Evolutionary conservation across 2,329 filamentous ascomycete genomes (phyloP), one percentile per base, ranked within the genome.

Genomic region (Fusarium lyarnte): DNA sequence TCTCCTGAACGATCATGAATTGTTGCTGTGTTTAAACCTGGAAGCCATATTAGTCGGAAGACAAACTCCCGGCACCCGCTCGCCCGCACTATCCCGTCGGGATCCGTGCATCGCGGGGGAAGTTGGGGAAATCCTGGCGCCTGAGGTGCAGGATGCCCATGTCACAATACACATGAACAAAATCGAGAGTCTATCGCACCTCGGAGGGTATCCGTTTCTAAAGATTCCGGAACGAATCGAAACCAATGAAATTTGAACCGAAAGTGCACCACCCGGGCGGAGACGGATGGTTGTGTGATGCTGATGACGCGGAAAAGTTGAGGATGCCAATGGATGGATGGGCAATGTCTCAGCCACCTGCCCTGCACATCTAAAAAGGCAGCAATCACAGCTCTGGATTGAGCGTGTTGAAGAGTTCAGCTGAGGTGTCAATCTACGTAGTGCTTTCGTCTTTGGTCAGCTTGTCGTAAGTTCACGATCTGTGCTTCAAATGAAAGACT

Each of bases 51-150:
- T 33, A 42, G 59, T 45, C 43, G 21, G 29, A 39, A 58, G 52
- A 51, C 39, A 64, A 66, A 51, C 58, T 57, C 66, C 71, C 65
- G 59, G 66, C 75, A 75, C 72, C 76, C 76, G 76, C 71, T 77
- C 73, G 67, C 73, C 76, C 75, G 75, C 75, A 60, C 67, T 74
- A 38, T 77, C 63, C 74, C 73, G 66, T 74, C 52, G 53, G 67
- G 66, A 75, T 74, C 76, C 76, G 74, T 77, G 76, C 63, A 65
- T 74, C 74, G 75, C 68, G 75, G 74, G 75, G 73, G 72, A 75
- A 77, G 72, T 76, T 76, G 74, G 75, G 74, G 74, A 75, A 77
- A 74, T 66, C 65, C 58, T 74, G 69, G 63, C 60, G 68, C 63
- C 60, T 64, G 46, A 64, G 60, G 55, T 72, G 65, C 53, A 65